phyloP scores from a whole-genome alignment of 441 rosid genomes.

The Hypseocharis bilobata region DNA sequence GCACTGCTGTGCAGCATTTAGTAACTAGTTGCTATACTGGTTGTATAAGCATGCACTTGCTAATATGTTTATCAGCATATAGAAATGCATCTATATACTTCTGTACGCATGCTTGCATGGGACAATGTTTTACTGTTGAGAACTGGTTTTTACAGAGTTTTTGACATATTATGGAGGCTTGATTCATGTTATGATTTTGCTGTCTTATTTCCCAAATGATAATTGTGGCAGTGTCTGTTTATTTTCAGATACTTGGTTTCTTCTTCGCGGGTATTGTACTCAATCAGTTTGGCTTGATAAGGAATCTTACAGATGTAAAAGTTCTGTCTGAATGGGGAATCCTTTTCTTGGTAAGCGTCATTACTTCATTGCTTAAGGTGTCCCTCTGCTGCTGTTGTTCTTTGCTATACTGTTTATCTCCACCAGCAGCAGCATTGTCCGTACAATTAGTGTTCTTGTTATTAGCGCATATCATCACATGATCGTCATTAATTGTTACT shows the following conservation, averaged over 20 bases:
- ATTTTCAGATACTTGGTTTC: slow-evolving; percentile 87
- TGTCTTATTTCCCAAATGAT: slow-evolving; percentile 1
- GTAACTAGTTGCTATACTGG: background rate
- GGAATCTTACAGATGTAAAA: slow-evolving; percentile 88
- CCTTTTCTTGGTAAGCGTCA: slow-evolving; percentile 76
- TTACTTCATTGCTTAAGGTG: slow-evolving; percentile 3
- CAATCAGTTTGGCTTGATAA: slow-evolving; percentile 77
- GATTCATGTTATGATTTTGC: background rate
- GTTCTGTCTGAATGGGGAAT: slow-evolving; percentile 96
- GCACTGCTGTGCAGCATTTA: background rate
- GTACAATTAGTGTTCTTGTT: background rate
- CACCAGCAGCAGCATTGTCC: background rate
- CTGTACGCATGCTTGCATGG: background rate
- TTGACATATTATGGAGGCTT: slow-evolving; percentile 2
- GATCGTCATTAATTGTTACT: background rate
- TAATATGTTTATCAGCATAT: background rate
- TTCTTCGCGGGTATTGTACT: slow-evolving; percentile 91
- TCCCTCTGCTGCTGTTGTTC: slow-evolving; percentile 2
- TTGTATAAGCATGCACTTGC: background rate
- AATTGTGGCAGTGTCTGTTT: slow-evolving; percentile 11
- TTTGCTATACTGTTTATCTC: background rate
- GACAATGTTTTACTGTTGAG: background rate
- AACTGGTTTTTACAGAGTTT: background rate
- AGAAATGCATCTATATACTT: background rate
- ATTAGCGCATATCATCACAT: too few relatives aligned